phyloP scores from a whole-genome alignment of 139 green algal species.

The Picochlorum costavermella region DNA sequence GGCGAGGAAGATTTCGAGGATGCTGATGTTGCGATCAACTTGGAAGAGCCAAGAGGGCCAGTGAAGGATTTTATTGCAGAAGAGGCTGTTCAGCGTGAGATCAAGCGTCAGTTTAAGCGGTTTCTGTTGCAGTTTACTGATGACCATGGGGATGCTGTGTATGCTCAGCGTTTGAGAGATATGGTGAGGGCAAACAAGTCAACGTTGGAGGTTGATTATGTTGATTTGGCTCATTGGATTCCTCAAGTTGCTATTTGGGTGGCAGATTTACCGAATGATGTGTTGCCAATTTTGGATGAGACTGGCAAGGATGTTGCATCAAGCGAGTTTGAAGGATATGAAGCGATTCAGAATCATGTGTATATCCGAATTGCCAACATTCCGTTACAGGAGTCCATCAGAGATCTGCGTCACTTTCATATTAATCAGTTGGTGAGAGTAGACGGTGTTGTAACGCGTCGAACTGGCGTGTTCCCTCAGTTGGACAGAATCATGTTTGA shows the following conservation, averaged over 20 bases:
- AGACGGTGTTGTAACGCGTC: slow-evolving; percentile 86
- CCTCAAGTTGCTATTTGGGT: slow-evolving; percentile 70
- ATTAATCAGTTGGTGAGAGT: slow-evolving; percentile 81
- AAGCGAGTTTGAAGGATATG: slow-evolving; percentile 39
- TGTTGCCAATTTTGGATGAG: slow-evolving; percentile 74
- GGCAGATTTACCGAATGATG: slow-evolving; percentile 63
- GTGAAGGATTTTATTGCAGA: slow-evolving; percentile 57
- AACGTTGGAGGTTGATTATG: slow-evolving; percentile 80
- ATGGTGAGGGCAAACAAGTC: slow-evolving; percentile 64
- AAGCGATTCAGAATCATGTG: slow-evolving; percentile 44
- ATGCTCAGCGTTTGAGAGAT: slow-evolving; percentile 44
- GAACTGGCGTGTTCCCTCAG: slow-evolving; percentile 96
- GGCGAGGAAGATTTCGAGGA: slow-evolving; percentile 29
- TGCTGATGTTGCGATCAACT: slow-evolving; percentile 35
- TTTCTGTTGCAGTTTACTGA: slow-evolving; percentile 60
- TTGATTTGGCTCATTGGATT: slow-evolving; percentile 57
- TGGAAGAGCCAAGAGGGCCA: slow-evolving; percentile 50
- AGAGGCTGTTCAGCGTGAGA: slow-evolving; percentile 43
- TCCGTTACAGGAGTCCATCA: slow-evolving; percentile 79
- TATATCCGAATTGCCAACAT: slow-evolving; percentile 84
- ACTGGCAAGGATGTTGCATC: slow-evolving; percentile 38
- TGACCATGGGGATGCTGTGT: slow-evolving; percentile 43
- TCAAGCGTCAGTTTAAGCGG: slow-evolving; percentile 47
- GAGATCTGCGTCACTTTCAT: slow-evolving; percentile 83
- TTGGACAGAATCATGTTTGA: slow-evolving; percentile 83